Percentiles rank a stretch among this genome's conserved stretches.
phyloP scores from a whole-genome alignment of 495 filamentous ascomycete species.

The Aspergillus indologenus region DNA sequence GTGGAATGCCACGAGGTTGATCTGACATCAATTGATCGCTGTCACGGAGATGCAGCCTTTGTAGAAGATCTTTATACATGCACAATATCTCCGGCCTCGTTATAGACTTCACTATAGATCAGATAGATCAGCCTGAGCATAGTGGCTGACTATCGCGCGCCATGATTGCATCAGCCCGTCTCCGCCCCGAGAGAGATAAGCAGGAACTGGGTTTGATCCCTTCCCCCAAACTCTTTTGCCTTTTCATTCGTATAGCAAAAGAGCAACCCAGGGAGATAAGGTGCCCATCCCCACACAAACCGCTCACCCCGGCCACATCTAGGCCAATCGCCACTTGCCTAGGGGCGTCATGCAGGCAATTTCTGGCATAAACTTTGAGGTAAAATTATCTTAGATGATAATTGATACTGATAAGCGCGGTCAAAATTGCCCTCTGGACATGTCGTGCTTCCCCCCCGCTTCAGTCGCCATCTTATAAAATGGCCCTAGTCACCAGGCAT shows the following conservation, averaged over 20 bases:
- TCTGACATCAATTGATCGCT: not conserved
- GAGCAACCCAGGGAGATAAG: slow-evolving; percentile 2
- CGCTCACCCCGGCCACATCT: not conserved
- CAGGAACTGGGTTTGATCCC: not conserved
- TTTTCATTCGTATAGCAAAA: not conserved
- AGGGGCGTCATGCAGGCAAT: not conserved
- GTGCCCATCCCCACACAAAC: not conserved
- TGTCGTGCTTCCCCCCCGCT: not conserved
- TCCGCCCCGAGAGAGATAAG: slow-evolving; percentile 5
- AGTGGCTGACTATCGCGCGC: not conserved
- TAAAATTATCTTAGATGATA: not conserved
- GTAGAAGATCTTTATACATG: not conserved
- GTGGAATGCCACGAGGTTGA: not conserved
- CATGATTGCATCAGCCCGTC: slow-evolving; percentile 1
- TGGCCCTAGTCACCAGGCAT: not conserved
- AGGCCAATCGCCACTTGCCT: not conserved
- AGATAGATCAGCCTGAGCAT: not conserved
- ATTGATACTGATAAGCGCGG: not conserved
- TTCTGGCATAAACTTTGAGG: not conserved
- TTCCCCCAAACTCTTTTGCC: not conserved
- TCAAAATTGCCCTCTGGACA: not conserved
- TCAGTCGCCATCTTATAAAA: not conserved
- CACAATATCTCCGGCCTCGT: too few species aligned
- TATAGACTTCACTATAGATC: too few species aligned
- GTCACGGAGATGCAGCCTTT: not conserved